Percentiles rank a stretch among this genome's conserved stretches.
phyloP scores from a whole-genome alignment of 768 basidiomycete species.

The Rhodotorula paludigena region DNA sequence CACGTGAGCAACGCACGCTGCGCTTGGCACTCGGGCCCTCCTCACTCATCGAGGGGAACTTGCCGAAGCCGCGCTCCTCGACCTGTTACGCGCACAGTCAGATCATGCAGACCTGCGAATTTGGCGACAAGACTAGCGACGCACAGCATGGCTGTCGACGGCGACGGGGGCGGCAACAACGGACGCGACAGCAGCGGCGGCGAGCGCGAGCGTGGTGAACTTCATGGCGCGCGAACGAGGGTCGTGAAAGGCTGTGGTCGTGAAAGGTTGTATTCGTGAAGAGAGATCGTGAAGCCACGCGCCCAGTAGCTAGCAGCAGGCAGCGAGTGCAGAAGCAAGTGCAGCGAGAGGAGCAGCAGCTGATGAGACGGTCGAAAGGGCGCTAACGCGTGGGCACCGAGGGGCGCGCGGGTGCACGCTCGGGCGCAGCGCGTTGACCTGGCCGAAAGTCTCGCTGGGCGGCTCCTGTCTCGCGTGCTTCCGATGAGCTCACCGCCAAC shows the following conservation, averaged over 20 bases:
- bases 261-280: background rate
- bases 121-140: too few species aligned
- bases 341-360: background rate
- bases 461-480: too few species aligned
- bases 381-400: background rate
- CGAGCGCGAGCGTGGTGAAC: conserved; percentile 12
- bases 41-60: too few species aligned
- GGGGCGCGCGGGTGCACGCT: background rate
- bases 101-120: too few species aligned
- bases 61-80: too few species aligned
- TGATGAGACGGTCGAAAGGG: background rate
- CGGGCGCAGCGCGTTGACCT: too few species aligned
- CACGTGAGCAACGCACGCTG: too few species aligned
- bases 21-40: too few species aligned
- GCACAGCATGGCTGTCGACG: background rate
- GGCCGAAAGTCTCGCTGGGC: background rate
- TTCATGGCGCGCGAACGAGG: conserved; percentile 9
- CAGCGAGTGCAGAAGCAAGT: background rate
- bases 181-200: conserved; percentile 10
- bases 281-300: background rate
- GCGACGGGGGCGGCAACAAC: conserved; percentile 5
- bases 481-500: too few species aligned
- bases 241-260: background rate
- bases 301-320: background rate
- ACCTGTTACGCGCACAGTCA: too few species aligned